Percentiles rank a stretch among this genome's conserved stretches.
Conservation (phyloP, 495 filamentous ascomycete genomes). For the Apiosordaria backusii region DNA sequence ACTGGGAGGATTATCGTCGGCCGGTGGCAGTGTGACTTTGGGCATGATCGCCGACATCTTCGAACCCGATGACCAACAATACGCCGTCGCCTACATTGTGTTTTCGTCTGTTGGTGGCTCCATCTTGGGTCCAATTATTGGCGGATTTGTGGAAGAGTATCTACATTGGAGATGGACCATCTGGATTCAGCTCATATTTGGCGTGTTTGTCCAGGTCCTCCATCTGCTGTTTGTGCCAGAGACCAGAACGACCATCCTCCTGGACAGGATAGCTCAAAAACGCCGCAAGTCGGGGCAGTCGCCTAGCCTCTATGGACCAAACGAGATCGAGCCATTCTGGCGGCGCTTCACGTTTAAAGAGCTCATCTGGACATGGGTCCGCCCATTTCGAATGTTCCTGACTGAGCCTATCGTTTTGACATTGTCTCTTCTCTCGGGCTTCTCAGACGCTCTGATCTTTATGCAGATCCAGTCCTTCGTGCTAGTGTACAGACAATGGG, state of each 20-base stretch:
- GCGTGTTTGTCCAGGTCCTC: slow-evolving; percentile 59
- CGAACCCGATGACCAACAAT: slow-evolving; percentile 68
- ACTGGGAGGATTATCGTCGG: slow-evolving; percentile 67
- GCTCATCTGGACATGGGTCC: slow-evolving; percentile 59
- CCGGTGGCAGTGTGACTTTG: slow-evolving; percentile 75
- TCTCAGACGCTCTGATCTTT: slow-evolving; percentile 79
- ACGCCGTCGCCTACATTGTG: slow-evolving; percentile 70
- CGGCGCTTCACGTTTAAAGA: slow-evolving; percentile 52
- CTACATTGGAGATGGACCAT: slow-evolving; percentile 74
- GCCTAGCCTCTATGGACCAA: slow-evolving; percentile 59
- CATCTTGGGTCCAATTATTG: slow-evolving; percentile 72
- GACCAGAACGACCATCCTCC: slow-evolving; percentile 62
- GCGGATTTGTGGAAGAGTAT: slow-evolving; percentile 67
- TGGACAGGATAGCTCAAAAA: slow-evolving; percentile 64
- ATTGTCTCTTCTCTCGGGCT: slow-evolving; percentile 69
- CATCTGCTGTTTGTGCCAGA: slow-evolving; percentile 68
- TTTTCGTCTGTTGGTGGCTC: slow-evolving; percentile 74
- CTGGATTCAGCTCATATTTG: slow-evolving; percentile 78
- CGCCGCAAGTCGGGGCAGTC: slow-evolving; percentile 54
- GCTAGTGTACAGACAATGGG: slow-evolving; percentile 63
- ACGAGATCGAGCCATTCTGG: slow-evolving; percentile 53
- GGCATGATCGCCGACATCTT: slow-evolving; percentile 82
- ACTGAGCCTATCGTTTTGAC: slow-evolving; percentile 72
- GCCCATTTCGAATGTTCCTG: slow-evolving; percentile 75
- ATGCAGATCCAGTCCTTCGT: slow-evolving; percentile 68